These are phyloP conservation scores for Botryosphaeria agaves DNA, from an alignment of 2,329 filamentous ascomycete species.

Conservation along the genomic window DNA sequence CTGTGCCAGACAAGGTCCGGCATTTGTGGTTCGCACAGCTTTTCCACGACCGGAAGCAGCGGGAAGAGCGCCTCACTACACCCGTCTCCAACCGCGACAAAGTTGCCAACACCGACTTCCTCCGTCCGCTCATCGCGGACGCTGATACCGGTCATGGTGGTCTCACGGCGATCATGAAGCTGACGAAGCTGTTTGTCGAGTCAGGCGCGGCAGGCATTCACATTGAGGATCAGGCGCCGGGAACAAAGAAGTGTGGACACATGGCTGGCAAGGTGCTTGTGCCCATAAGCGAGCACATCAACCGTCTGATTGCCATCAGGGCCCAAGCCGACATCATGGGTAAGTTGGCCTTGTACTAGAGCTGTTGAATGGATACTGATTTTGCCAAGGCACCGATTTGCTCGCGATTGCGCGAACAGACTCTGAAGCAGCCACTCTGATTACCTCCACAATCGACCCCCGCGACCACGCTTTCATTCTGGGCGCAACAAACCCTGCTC, in stretches of 20 bases:
- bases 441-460: slow-evolving; percentile 89
- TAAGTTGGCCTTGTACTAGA: slow-evolving; percentile 13
- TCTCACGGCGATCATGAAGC: slow-evolving; percentile 97
- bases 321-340: slow-evolving; percentile 99
- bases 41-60: slow-evolving; percentile 98
- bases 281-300: slow-evolving; percentile 95
- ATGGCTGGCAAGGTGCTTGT: slow-evolving; percentile 98
- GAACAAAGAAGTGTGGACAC: slow-evolving; percentile 98
- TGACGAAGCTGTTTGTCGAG: slow-evolving; percentile 95
- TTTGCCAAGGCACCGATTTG: slow-evolving; percentile 51
- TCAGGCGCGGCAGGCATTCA: slow-evolving; percentile 95
- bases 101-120: slow-evolving; percentile 73
- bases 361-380: background rate
- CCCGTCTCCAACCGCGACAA: slow-evolving; percentile 55
- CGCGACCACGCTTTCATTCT: slow-evolving; percentile 91
- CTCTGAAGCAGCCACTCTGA: slow-evolving; percentile 92
- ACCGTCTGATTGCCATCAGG: slow-evolving; percentile 87
- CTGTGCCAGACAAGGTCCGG: slow-evolving; percentile 93
- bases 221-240: slow-evolving; percentile 95
- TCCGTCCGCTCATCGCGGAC: slow-evolving; percentile 90
- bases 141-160: slow-evolving; percentile 95
- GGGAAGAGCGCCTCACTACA: slow-evolving; percentile 73
- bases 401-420: slow-evolving; percentile 87
- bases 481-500: slow-evolving; percentile 68
- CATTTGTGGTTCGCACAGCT: slow-evolving; percentile 97